Evolutionary conservation across 306 rosid genomes (phyloP), one percentile per base, ranked within the genome.

Genomic region (Quillaja saponaria): DNA sequence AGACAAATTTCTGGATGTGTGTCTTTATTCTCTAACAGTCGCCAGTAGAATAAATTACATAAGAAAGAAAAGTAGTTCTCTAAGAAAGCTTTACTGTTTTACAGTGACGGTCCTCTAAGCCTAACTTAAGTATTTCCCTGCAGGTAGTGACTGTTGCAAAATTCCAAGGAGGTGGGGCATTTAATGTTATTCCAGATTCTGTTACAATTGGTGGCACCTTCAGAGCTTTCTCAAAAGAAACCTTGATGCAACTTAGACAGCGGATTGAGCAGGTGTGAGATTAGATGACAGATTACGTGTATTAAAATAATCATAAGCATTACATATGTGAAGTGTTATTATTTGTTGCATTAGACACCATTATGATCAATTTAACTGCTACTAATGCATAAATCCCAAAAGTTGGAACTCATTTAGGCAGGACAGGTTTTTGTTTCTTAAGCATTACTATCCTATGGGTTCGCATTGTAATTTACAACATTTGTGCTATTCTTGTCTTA

Each of bases 181-280:
- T 89, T 74, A 92, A 92, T 65, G 89, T 92, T 49, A 92, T 92
- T 78, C 96, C 95, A 34, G 96, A 92, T 66, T 89, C 84, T 59
- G 95, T 92, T 58, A 78, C 82, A 14, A 81, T 92, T 66, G 95
- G 95, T 16, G 96, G 96, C 72, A 89, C 96, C 39, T 86, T 92
- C 77, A 82, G 91, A 45, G 87, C 87, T 58, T 81, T 92, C 61
- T 71, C 85, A 28, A 69, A 50, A 66, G 68, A 82, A 56, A 81
- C 77, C 66, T 61, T 88, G n/a, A 2, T 52, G 49, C 83, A 78
- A 56, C 82, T 89, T 33, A 75, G 56, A 62, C 78, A 65, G 33
- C 83, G 91, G 9, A 83, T 92, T 70, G 71, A 81, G 69, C 69
- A 89, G 94, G 98, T 88, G 72, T 41, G 52, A 12, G 11, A n/a